Conservation (phyloP, 768 basidiomycete genomes). For the Hemileccinum rubropunctum region DNA sequence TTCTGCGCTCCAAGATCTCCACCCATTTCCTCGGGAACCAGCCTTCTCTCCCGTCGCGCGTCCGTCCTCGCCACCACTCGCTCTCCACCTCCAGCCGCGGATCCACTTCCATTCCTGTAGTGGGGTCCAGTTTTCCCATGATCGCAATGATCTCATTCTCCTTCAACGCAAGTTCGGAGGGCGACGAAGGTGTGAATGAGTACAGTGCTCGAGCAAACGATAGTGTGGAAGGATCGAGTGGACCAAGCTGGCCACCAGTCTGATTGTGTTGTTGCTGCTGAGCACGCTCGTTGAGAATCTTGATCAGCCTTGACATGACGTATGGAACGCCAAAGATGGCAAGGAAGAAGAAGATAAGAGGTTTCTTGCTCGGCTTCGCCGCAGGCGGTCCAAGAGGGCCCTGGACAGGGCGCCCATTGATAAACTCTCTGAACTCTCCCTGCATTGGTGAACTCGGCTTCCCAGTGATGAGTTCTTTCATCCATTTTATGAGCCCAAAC, state of each 20-base stretch:
- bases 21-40: constrained; percentile 96
- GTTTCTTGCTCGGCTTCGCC: constrained; percentile 81
- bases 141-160: constrained; percentile 94
- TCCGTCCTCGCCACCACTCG: constrained; percentile 96
- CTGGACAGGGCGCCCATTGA: constrained; percentile 60
- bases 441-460: constrained; percentile 45
- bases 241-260: constrained; percentile 37
- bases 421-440: constrained; percentile 74
- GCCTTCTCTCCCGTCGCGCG: constrained; percentile 85
- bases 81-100: constrained; percentile 55
- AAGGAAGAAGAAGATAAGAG: constrained; percentile 88
- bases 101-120: constrained; percentile 66
- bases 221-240: constrained; percentile 75
- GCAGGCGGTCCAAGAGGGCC: constrained; percentile 38
- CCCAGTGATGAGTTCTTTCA: constrained; percentile 60
- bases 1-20: constrained; percentile 57
- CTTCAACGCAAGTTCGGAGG: constrained; percentile 75
- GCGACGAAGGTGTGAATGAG: constrained; percentile 70
- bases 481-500: constrained; percentile 87
- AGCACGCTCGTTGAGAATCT: constrained; percentile 65
- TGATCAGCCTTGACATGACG: constrained; percentile 88
- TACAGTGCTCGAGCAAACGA: constrained; percentile 83
- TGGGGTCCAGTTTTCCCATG: constrained; percentile 73
- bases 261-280: constrained; percentile 43
- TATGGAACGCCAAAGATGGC: constrained; percentile 93